Percentiles rank a stretch among this genome's conserved stretches.
Evolutionary conservation across 371 early-diverging fungal genomes (phyloP).

Genomic region (Haplosporangium sp.): DNA sequence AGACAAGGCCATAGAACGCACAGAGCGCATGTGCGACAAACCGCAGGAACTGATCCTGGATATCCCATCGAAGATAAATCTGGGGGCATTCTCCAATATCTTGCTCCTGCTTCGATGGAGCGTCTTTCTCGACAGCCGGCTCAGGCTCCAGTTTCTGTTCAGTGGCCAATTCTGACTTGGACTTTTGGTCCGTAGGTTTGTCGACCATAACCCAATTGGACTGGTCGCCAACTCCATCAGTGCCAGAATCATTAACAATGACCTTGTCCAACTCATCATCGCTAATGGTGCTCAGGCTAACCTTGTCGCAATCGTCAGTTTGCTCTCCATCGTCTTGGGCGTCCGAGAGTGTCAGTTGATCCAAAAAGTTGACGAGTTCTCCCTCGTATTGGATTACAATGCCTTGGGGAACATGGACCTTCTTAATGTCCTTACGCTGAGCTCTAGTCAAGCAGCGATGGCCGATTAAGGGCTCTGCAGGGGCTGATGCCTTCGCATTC

Average conservation of each 20-base stretch:
- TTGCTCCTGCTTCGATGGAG: not conserved
- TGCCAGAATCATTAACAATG: not conserved
- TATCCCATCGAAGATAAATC: constrained; percentile 52
- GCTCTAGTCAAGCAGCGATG: constrained; percentile 50
- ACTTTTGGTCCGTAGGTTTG: constrained; percentile 1
- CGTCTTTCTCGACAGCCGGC: not conserved
- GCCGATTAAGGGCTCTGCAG: constrained; percentile 19
- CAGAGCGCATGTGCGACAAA: constrained; percentile 55
- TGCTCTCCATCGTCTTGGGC: not conserved
- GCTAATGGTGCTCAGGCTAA: not conserved
- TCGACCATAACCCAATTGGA: constrained; percentile 20
- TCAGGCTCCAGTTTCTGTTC: not conserved
- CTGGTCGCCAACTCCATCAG: not conserved
- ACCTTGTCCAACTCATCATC: not conserved
- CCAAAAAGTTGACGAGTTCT: constrained; percentile 51
- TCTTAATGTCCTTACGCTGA: constrained; percentile 55
- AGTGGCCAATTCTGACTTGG: not conserved
- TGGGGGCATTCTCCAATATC: constrained; percentile 17
- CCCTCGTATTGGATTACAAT: constrained; percentile 54
- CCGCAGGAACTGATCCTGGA: constrained; percentile 53
- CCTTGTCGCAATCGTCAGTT: not conserved
- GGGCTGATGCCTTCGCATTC: not conserved
- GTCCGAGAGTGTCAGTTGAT: constrained; percentile 38
- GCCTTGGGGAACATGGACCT: constrained; percentile 55
- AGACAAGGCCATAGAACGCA: constrained; percentile 50